Conservation (phyloP, 2,329 filamentous ascomycete species). For the Pestalotiopsis sp. region DNA sequence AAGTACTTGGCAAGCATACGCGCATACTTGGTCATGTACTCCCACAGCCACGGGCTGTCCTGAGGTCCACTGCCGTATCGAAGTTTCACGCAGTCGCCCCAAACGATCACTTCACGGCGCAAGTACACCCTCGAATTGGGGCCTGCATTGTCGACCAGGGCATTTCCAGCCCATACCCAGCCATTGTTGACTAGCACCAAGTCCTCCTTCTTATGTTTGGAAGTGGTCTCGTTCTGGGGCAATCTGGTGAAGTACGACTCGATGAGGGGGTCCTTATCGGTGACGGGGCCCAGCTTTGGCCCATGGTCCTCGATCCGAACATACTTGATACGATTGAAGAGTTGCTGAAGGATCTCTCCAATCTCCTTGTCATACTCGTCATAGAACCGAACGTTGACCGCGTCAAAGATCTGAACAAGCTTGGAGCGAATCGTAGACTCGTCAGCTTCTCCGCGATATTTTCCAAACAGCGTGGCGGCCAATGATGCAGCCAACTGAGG, state of each 20-base stretch:
- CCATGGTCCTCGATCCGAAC: conserved; percentile 90
- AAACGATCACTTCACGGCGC: conserved; percentile 94
- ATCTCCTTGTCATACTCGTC: conserved; percentile 87
- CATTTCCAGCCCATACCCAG: conserved; percentile 98
- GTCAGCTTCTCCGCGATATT: conserved; percentile 61
- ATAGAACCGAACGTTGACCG: conserved; percentile 87
- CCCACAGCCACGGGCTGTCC: conserved; percentile 93
- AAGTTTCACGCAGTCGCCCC: conserved; percentile 98
- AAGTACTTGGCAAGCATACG: conserved; percentile 93
- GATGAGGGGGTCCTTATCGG: conserved; percentile 76
- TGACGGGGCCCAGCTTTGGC: conserved; percentile 82
- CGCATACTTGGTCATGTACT: conserved; percentile 93
- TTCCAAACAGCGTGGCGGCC: conserved; percentile 67
- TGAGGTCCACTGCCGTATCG: conserved; percentile 80
- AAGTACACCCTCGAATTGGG: conserved; percentile 90
- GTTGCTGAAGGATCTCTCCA: conserved; percentile 81
- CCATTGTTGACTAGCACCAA: conserved; percentile 92
- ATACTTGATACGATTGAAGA: conserved; percentile 95
- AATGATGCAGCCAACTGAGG: conserved; percentile 71
- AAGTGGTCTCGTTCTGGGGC: conserved; percentile 75
- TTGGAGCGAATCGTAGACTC: conserved; percentile 55
- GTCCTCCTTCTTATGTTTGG: conserved; percentile 74
- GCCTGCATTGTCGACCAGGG: conserved; percentile 90
- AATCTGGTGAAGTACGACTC: conserved; percentile 95
- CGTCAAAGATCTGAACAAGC: conserved; percentile 70